Conservation (phyloP, 2,329 filamentous ascomycete species). For the Zopfia rhizophila region DNA sequence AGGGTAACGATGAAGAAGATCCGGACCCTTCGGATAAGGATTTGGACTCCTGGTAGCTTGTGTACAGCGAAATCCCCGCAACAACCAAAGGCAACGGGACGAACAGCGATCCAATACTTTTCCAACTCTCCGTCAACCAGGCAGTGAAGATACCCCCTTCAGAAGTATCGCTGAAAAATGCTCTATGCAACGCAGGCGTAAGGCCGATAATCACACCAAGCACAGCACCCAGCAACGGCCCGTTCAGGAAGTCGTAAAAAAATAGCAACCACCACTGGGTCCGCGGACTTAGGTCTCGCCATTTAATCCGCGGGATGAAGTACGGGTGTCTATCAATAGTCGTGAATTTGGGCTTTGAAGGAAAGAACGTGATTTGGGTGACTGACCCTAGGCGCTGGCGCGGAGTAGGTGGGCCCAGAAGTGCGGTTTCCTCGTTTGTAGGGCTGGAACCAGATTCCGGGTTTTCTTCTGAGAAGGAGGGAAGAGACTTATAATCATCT, state of each 20-base stretch:
- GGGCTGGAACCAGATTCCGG: not conserved
- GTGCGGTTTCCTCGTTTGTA: constrained; percentile 28
- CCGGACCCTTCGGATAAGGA: constrained; percentile 2
- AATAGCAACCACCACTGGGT: constrained; percentile 43
- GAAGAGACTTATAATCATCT: constrained; percentile 27
- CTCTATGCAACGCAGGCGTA: constrained; percentile 32
- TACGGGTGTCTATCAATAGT: constrained; percentile 34
- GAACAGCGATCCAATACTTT: constrained; percentile 38
- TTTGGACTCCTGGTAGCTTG: constrained; percentile 32
- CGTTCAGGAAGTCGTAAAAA: constrained; percentile 45
- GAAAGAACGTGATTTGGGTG: constrained; percentile 42
- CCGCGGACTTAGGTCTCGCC: constrained; percentile 35
- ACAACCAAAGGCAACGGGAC: constrained; percentile 42
- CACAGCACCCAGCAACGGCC: constrained; percentile 39
- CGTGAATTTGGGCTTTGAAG: constrained; percentile 38
- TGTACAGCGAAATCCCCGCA: constrained; percentile 41
- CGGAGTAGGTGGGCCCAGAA: constrained; percentile 11
- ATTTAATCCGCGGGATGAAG: constrained; percentile 34
- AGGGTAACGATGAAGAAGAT: constrained; percentile 14
- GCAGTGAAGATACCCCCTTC: constrained; percentile 42
- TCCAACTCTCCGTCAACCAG: constrained; percentile 42
- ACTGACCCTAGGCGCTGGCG: constrained; percentile 28
- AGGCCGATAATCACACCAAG: constrained; percentile 40
- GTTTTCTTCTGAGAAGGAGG: constrained; percentile 15
- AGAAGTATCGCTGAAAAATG: constrained; percentile 38